Percentiles rank a stretch among this genome's conserved stretches.
Conservation (phyloP, 1,139 yeast species). For the Yamadazyma taylorii region DNA sequence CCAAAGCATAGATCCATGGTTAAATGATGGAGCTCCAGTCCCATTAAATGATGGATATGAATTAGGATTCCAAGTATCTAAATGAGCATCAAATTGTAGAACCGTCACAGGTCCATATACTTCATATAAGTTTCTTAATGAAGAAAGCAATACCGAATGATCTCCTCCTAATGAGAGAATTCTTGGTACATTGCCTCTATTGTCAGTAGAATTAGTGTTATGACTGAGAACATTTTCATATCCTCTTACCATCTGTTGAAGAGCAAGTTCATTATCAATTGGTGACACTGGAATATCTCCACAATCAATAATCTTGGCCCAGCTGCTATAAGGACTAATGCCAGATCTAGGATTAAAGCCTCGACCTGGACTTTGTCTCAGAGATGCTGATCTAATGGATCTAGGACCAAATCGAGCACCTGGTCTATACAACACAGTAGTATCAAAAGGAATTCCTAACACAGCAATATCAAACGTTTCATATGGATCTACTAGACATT, state of each 20-base stretch:
- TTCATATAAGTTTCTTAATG: slow-evolving; percentile 14
- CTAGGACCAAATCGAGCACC: slow-evolving; percentile 80
- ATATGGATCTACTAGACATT: slow-evolving; percentile 24
- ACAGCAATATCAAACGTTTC: slow-evolving; percentile 58
- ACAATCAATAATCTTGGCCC: slow-evolving; percentile 19
- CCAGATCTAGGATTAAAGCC: slow-evolving; percentile 66
- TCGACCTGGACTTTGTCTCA: slow-evolving; percentile 59
- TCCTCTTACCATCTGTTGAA: slow-evolving; percentile 17
- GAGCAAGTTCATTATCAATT: slow-evolving; percentile 18
- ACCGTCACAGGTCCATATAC: slow-evolving; percentile 16
- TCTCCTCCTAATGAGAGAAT: slow-evolving; percentile 19
- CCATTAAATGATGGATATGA: slow-evolving; percentile 14
- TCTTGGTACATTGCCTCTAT: slow-evolving; percentile 20
- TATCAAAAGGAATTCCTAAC: slow-evolving; percentile 73
- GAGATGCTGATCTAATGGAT: slow-evolving; percentile 68
- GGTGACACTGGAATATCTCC: slow-evolving; percentile 22
- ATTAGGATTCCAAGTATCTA: slow-evolving; percentile 18
- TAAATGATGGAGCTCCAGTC: slow-evolving; percentile 13
- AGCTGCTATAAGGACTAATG: slow-evolving; percentile 32
- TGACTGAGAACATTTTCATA: slow-evolving; percentile 11
- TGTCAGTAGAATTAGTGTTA: slow-evolving; percentile 5
- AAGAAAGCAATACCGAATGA: slow-evolving; percentile 18
- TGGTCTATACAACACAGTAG: slow-evolving; percentile 67
- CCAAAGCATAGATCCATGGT: slow-evolving; percentile 17
- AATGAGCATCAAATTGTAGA: slow-evolving; percentile 18